Conservation (phyloP, 2,329 filamentous ascomycete species). For the Magnaporthiopsis incrustans region DNA sequence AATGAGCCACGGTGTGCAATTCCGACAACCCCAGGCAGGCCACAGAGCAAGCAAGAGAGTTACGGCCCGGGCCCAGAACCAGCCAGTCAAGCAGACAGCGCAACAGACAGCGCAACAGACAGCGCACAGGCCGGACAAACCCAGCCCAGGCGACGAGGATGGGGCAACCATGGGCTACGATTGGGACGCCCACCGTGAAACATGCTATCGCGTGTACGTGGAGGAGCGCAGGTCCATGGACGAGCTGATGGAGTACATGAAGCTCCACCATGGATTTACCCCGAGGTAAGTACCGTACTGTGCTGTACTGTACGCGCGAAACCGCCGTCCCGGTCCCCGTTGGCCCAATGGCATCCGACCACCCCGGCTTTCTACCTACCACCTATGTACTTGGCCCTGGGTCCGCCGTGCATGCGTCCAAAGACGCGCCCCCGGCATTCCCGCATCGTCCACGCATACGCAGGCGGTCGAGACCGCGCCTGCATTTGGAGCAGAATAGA, state of each 20-base stretch:
- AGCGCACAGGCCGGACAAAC: background rate
- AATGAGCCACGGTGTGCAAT: background rate
- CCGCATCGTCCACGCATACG: too few species aligned
- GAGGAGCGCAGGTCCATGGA: conserved; percentile 64
- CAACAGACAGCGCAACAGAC: too few species aligned
- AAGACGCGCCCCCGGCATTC: too few species aligned
- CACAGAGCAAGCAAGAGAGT: background rate
- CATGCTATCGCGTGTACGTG: conserved; percentile 59
- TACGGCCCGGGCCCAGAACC: too few species aligned
- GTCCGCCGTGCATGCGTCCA: background rate
- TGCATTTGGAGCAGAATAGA: background rate
- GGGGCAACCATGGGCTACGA: conserved; percentile 33
- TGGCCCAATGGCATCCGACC: background rate
- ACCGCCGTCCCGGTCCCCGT: too few species aligned
- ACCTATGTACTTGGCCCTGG: too few species aligned
- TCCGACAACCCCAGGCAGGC: background rate
- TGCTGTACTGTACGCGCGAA: background rate
- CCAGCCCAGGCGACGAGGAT: conserved; percentile 1
- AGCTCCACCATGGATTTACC: conserved; percentile 54
- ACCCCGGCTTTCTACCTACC: background rate
- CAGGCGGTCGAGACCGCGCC: too few species aligned
- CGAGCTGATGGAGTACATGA: conserved; percentile 68
- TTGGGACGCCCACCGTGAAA: conserved; percentile 35
- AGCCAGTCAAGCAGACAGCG: background rate
- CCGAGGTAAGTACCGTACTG: conserved; percentile 52